phyloP scores from a whole-genome alignment of 345 rosid species.

The Brassica carinata region DNA sequence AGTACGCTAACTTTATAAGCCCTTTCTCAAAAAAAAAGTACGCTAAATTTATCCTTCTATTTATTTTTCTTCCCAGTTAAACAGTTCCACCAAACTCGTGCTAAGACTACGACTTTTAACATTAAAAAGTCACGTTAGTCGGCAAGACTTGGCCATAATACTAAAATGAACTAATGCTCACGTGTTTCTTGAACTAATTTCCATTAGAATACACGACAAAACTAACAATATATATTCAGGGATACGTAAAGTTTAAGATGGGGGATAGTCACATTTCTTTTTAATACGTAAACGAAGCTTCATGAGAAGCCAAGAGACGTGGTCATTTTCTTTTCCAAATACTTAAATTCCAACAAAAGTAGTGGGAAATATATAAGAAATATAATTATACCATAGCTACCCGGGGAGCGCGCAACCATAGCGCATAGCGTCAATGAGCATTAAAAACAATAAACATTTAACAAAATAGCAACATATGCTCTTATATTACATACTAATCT shows the following conservation, averaged over 20 bases:
- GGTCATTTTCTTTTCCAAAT: not conserved
- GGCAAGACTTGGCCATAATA: not conserved
- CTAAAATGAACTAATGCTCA: not conserved
- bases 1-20: constrained; percentile 1
- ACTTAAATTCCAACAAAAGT: not conserved
- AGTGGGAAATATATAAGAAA: not conserved
- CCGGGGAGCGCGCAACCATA: not conserved
- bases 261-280: not conserved
- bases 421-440: not conserved
- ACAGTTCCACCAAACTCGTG: constrained; percentile 15
- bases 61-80: not conserved
- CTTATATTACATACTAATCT: not conserved
- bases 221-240: not conserved
- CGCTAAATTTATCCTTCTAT: not conserved
- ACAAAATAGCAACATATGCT: not conserved
- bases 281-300: constrained; percentile 12
- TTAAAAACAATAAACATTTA: not conserved
- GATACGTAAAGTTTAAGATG: not conserved
- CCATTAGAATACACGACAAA: not conserved
- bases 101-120: not conserved
- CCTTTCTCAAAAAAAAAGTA: not conserved
- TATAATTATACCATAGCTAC: not conserved
- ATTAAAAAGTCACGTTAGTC: not conserved
- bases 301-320: constrained; percentile 13
- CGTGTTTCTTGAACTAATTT: constrained; percentile 14